These are phyloP conservation scores for Xylaria sp. DNA, from an alignment of 2,329 filamentous ascomycete genomes.

Conservation along the genomic window DNA sequence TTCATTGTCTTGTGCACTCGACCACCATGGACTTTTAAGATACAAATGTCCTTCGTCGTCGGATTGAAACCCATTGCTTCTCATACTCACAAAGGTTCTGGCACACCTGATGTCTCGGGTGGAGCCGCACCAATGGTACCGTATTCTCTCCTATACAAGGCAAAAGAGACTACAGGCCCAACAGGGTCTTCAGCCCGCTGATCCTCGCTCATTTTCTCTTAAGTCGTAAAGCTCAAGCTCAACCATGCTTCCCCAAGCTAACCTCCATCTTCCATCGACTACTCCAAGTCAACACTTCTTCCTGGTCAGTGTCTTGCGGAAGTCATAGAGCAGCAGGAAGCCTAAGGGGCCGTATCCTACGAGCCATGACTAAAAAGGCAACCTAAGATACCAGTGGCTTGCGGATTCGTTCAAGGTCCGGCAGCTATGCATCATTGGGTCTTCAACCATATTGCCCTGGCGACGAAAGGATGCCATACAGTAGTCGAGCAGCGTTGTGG, in stretches of 20 bases:
- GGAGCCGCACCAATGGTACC: slow-evolving; percentile 14
- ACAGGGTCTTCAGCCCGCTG: slow-evolving; percentile 19
- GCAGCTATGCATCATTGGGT: slow-evolving; percentile 20
- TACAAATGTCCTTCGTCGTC: slow-evolving; percentile 16
- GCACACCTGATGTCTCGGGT: slow-evolving; percentile 18
- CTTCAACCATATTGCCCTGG: slow-evolving; percentile 18
- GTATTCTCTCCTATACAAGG: slow-evolving; percentile 12
- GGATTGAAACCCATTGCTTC: slow-evolving; percentile 18
- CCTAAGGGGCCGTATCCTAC: slow-evolving; percentile 29
- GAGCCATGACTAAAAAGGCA: slow-evolving; percentile 25
- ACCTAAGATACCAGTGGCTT: slow-evolving; percentile 27
- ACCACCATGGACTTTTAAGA: slow-evolving; percentile 21
- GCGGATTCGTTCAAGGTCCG: slow-evolving; percentile 27
- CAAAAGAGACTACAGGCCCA: slow-evolving; percentile 19
- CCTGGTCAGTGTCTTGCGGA: slow-evolving; percentile 22
- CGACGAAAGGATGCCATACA: slow-evolving; percentile 13
- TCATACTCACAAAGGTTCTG: slow-evolving; percentile 20
- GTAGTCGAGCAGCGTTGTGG: slow-evolving; percentile 7
- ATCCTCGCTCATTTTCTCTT: slow-evolving; percentile 10
- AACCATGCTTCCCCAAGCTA: slow-evolving; percentile 15
- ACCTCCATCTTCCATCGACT: slow-evolving; percentile 18
- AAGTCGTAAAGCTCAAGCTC: slow-evolving; percentile 13
- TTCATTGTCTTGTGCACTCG: slow-evolving; percentile 21
- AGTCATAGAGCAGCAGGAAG: slow-evolving; percentile 23
- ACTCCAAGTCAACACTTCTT: slow-evolving; percentile 25